Base-by-base conservation (phyloP, 139 green algal species). In the Chlorella ohadii region DNA sequence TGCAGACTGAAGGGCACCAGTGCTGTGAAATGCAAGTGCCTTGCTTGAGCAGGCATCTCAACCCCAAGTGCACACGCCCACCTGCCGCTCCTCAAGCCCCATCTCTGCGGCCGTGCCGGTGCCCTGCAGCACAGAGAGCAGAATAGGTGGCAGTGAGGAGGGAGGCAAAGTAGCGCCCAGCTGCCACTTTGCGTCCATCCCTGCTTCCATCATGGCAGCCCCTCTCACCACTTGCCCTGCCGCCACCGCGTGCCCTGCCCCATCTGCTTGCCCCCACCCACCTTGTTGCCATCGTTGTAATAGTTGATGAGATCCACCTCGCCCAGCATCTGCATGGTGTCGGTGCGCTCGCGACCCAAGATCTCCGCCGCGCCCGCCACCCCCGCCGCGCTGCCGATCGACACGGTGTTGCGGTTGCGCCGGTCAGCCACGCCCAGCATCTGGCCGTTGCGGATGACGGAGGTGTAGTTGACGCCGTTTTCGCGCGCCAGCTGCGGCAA, bases 361-460 rank as follows among this genome's bases (percentile, higher is more conserved):
- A 59, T 59, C 51, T 59, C 51, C 51, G 9, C 51, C 11, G 76
- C 76, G 16, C 76, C 76, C 9, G 76, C 59, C 25, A 82, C 57
- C 19, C 76, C 76, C 57, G 76, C 76, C 0, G 76, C 76, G 57
- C 72, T 88, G 39, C 89, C 89, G n/a, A 78, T 92, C 13, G 90
- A 95, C 13, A 97, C 83, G 16, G 87, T 91, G 31, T 91, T 92
- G 71, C 81, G 72, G 86, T 94, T 98, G 76, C 92, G 91, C 28
- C 93, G 87, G 78, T 95, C 90, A 0, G 90, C 82, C 27, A 99
- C 94, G 16, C 95, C 97, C 68, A 99, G 84, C 95, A 99, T 98
- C 89, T 98, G 91, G 1, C 97, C 97, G 87, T 99, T 99, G 84
- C 93, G 92, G 85, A 99, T 99, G 19, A 99, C 97, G 0, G 79